Base-by-base conservation (phyloP, 352 stramenopile genomes). In the Phytophthora chlamydospora region DNA sequence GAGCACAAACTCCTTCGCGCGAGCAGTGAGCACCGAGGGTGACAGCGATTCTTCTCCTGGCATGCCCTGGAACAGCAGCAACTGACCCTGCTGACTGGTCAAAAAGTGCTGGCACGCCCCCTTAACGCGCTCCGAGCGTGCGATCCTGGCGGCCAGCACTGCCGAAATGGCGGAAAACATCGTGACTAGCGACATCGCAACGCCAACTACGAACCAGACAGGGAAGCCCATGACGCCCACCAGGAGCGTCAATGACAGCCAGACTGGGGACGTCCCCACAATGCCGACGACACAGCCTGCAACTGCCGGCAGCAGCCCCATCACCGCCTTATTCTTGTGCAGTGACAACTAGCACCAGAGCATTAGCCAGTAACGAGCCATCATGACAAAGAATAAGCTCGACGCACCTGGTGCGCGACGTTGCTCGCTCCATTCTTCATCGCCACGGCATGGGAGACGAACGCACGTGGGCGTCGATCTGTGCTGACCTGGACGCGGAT, bases 151-250 rank as follows among this genome's bases (percentile, higher is more conserved):
- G 0, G 73, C 61, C 43, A 88, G 54, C 12, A 87, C 50, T 17
- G 78, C 74, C 34, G 79, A 88, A 39, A 91, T 66, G 3, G 66
- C 58, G 14, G 77, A 75, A 51, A 90, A 73, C 10, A 82, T 42
- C 1, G 75, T 68, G 12, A 87, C 41, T 0, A 91, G 47, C n/a
- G 72, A 69, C n/a, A 68, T 59, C 3, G 51, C 77, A 2, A 85
- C 55, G 10, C 44, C 71, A 31, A 85, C 39, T 8, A 91, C 71
- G 6, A 87, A 47, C 78, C 83, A 90, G n/a, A 88, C 24, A 11
- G 82, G 80, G 36, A 83, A 84, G 8, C 80, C 80, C 36, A 90
- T 58, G 43, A 91, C 45, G 21, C 71, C 79, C 11, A 90, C 52
- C 1, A 89, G 29, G 6, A 91, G 33, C 14, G 74, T 82, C 24